A percentile compares a stretch with the other conserved stretches of the same genome.
Evolutionary conservation across 169 alveolate species (phyloP).

Genomic region (Amoebophrya sp.): DNA sequence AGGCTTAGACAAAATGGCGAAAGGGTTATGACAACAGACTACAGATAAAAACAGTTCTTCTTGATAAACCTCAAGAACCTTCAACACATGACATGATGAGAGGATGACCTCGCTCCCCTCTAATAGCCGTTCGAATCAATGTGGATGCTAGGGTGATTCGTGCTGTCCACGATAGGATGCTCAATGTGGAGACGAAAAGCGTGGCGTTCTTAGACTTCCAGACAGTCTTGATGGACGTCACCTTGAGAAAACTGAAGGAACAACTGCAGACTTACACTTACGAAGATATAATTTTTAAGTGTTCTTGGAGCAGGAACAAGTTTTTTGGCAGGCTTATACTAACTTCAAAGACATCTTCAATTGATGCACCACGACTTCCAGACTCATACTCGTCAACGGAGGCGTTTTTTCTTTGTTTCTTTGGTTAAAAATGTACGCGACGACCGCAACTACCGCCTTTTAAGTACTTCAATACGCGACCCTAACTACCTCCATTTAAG

Average conservation of each 20-base stretch:
- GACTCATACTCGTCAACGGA: too few relatives aligned
- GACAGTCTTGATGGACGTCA: background rate
- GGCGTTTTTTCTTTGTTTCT: too few relatives aligned
- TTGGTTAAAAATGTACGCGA: too few relatives aligned
- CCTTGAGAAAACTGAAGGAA: background rate
- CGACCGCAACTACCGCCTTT: too few relatives aligned
- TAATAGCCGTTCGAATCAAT: background rate
- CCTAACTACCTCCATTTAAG: too few relatives aligned
- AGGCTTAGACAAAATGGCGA: background rate
- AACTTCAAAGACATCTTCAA: too few relatives aligned
- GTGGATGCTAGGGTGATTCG: background rate
- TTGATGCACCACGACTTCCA: too few relatives aligned
- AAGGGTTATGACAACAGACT: background rate
- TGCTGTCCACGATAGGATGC: background rate
- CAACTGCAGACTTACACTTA: conserved; percentile 9
- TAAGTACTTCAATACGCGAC: too few relatives aligned
- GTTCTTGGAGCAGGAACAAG: too few relatives aligned
- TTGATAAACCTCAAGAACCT: background rate
- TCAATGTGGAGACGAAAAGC: background rate
- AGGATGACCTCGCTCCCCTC: background rate
- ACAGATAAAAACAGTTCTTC: background rate
- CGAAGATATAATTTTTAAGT: too few relatives aligned
- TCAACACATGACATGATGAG: too few relatives aligned
- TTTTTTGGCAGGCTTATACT: too few relatives aligned
- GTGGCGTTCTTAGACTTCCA: background rate